These are phyloP conservation scores for Starmera amethionina DNA, from an alignment of 805 yeast species.

Conservation along the genomic window DNA sequence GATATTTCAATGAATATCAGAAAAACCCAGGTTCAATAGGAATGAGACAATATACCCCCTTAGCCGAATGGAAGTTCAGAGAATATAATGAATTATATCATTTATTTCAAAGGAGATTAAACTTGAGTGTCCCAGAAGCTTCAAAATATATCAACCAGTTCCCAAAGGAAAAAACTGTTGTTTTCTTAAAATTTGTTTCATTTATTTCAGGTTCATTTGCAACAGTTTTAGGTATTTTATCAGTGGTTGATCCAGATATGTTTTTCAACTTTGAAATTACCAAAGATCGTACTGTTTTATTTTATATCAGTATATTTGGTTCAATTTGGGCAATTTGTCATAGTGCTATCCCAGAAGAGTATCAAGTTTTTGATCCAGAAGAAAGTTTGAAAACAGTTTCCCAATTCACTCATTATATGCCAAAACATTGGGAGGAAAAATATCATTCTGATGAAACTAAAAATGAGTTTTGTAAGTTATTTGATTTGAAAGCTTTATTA, in stretches of 20 bases:
- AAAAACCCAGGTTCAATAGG: slow-evolving; percentile 78
- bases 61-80: slow-evolving; percentile 90
- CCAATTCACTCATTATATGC: slow-evolving; percentile 84
- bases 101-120: slow-evolving; percentile 70
- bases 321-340: slow-evolving; percentile 80
- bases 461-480: slow-evolving; percentile 69
- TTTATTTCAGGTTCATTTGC: slow-evolving; percentile 84
- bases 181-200: slow-evolving; percentile 47
- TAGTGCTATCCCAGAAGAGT: slow-evolving; percentile 54
- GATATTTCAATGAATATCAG: slow-evolving; percentile 88
- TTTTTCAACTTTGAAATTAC: slow-evolving; percentile 85
- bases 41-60: slow-evolving; percentile 83
- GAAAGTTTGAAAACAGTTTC: slow-evolving; percentile 72
- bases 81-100: slow-evolving; percentile 93
- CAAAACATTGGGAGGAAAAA: slow-evolving; percentile 76
- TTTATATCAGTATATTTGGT: slow-evolving; percentile 84
- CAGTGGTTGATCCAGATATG: slow-evolving; percentile 80
- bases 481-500: slow-evolving; percentile 61
- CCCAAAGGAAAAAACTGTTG: slow-evolving; percentile 65
- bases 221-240: slow-evolving; percentile 72
- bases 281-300: slow-evolving; percentile 68
- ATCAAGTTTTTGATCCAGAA: slow-evolving; percentile 86
- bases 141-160: slow-evolving; percentile 81
- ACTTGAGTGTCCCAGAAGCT: slow-evolving; percentile 70
- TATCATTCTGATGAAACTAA: slow-evolving; percentile 82